Evolutionary conservation across 306 rosid genomes (phyloP), one percentile per base, ranked within the genome.

Genomic region (Trichosanthes cucumerina): DNA sequence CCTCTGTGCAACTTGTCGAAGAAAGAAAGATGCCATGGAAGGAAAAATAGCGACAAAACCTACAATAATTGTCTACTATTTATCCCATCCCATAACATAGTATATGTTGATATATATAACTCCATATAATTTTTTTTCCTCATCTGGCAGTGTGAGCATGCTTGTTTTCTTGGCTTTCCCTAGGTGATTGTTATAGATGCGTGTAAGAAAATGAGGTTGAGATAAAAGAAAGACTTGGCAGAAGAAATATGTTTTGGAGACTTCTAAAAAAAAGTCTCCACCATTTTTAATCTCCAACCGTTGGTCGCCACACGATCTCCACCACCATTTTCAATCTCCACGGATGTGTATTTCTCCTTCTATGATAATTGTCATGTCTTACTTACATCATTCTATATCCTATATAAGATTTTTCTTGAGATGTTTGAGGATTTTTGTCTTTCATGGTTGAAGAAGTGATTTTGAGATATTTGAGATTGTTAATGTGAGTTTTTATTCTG

Each of bases 1-100:
- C 83, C 96, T 94, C 85, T 94, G 98, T 71, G 44, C 91, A 21
- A 87, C 78, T 74, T 94, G 97, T 83, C 87, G 88, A 73, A 92
- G 80, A 82, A 94, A 92, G 89, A 94, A 92, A 88, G 98, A 94
- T 50, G 99, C 97, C 75, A 92, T 92, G 96, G 99, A 95, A 90
- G 99, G 97, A 59, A 95, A 92, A 83, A 84, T 93, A 86, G 83
- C 93, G 10, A 83, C 87, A 90, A 71, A 75, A 79, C 90, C 96
- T 63, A 83, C 89, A 26, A 58, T 91, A 77, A 83, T 79, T n/a
- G 85, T 86, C 64, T 88, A 92, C 88, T 87, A 87, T 85, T 80
- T 78, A 79, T 80, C 84, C 81, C 80, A 64, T 84, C 84, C 81
- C 80, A 65, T 85, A 72, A 81, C 88, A 39, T 84, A 79, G 86